Percentiles rank a stretch among this genome's conserved stretches.
These are phyloP conservation scores for Leishmania turanica DNA, from an alignment of 208 protist species.

Conservation along the genomic window DNA sequence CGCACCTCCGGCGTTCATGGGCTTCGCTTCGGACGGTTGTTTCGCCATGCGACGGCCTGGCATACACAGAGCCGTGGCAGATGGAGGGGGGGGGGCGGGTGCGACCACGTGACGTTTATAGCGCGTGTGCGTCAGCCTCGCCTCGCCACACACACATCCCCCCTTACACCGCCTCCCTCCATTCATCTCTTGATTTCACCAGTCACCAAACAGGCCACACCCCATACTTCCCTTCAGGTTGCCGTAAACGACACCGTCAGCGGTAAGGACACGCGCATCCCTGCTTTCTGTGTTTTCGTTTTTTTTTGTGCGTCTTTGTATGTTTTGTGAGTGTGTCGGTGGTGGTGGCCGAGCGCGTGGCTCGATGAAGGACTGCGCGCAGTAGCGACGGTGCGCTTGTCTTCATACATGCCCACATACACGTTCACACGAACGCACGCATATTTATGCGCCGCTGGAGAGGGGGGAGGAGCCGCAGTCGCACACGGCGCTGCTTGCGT, in stretches of 20 bases:
- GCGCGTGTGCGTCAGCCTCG: not conserved
- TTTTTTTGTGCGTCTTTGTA: not conserved
- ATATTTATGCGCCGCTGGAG: not conserved
- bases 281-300: not conserved
- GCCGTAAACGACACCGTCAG: not conserved
- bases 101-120: not conserved
- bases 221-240: not conserved
- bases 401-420: not conserved
- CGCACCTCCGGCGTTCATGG: not conserved
- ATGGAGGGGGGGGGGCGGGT: not conserved
- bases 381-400: not conserved
- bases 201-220: not conserved
- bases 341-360: not conserved
- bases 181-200: not conserved
- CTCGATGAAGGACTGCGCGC: too few relatives aligned
- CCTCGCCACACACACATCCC: not conserved
- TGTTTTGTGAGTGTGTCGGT: not conserved
- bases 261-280: not conserved
- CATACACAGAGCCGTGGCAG: not conserved
- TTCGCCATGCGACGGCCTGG: not conserved
- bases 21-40: not conserved
- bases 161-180: not conserved
- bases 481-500: not conserved
- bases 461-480: not conserved
- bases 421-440: not conserved